These are phyloP conservation scores for Physocladia obscura DNA, from an alignment of 192 early-diverging fungal genomes.

Conservation along the genomic window DNA sequence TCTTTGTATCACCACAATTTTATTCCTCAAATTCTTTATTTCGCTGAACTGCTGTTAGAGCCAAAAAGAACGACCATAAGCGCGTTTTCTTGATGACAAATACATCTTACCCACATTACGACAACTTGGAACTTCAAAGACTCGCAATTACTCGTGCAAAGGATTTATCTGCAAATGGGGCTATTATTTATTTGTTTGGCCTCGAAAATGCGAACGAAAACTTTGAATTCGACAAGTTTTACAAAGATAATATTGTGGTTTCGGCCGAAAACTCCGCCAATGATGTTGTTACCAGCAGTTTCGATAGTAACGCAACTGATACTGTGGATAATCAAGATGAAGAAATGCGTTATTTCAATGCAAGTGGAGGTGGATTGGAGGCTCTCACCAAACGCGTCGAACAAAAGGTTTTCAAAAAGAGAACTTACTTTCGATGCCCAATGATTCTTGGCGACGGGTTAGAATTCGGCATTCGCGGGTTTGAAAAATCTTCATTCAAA, in stretches of 20 bases:
- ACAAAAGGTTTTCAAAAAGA: conserved; percentile 63
- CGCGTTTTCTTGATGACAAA: conserved; percentile 75
- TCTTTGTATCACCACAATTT: no score
- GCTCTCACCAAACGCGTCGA: conserved; percentile 54
- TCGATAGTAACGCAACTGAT: no score
- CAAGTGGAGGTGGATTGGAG: conserved; percentile 33
- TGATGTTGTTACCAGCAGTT: no score
- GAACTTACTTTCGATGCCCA: conserved; percentile 60
- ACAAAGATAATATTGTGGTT: conserved; percentile 52
- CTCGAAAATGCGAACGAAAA: not conserved
- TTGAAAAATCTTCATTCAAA: conserved; percentile 8
- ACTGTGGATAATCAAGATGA: conserved; percentile 21
- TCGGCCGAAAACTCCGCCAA: no score
- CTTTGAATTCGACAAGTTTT: conserved; percentile 64
- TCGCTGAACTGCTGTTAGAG: conserved; percentile 20
- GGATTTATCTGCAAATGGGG: conserved; percentile 26
- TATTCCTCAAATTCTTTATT: conserved; percentile 1
- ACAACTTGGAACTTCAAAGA: conserved; percentile 44
- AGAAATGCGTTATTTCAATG: conserved; percentile 13
- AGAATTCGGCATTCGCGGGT: conserved; percentile 70
- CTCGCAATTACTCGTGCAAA: conserved; percentile 59
- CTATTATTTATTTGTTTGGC: conserved; percentile 16
- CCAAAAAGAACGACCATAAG: conserved; percentile 53
- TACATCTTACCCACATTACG: conserved; percentile 62
- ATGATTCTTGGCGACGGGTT: conserved; percentile 62